Evolutionary conservation across 1,139 yeast genomes (phyloP).

Genomic region (Hemisphaericaspora xylanilytica): DNA sequence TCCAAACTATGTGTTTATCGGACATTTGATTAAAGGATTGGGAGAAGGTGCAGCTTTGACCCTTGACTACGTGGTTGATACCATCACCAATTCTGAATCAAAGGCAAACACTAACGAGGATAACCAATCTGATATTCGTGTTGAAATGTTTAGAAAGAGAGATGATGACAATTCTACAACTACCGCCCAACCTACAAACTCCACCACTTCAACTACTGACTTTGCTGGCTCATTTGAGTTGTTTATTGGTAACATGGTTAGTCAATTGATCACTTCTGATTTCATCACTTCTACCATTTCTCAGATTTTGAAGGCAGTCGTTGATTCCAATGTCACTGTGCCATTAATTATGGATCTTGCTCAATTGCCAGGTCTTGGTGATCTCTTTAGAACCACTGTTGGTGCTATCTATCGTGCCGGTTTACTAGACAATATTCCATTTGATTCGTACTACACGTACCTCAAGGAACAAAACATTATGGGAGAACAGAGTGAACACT

Average conservation of each 20-base stretch:
- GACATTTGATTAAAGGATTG: constrained; percentile 28
- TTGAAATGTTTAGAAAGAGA: constrained; percentile 7
- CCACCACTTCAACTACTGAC: not conserved
- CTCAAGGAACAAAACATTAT: constrained; percentile 26
- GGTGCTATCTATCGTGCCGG: constrained; percentile 33
- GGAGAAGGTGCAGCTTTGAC: constrained; percentile 33
- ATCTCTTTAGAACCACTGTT: constrained; percentile 25
- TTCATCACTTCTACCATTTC: constrained; percentile 24
- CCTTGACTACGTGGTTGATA: constrained; percentile 27
- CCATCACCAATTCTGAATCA: constrained; percentile 25
- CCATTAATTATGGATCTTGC: constrained; percentile 29
- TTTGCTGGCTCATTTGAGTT: constrained; percentile 32
- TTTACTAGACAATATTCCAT: constrained; percentile 30
- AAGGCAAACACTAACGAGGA: constrained; percentile 13
- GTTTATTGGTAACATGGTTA: constrained; percentile 33
- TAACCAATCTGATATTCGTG: constrained; percentile 8
- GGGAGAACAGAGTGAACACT: constrained; percentile 23
- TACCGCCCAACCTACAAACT: not conserved
- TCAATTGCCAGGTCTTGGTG: constrained; percentile 23
- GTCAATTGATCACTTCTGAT: constrained; percentile 26
- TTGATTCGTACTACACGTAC: constrained; percentile 20
- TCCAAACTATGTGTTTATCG: constrained; percentile 25
- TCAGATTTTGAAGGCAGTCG: constrained; percentile 31
- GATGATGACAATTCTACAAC: constrained; percentile 6
- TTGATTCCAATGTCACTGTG: constrained; percentile 29